Evolutionary conservation across 148 eudicot genomes (phyloP).

Genomic region (Beta vulgaris): DNA sequence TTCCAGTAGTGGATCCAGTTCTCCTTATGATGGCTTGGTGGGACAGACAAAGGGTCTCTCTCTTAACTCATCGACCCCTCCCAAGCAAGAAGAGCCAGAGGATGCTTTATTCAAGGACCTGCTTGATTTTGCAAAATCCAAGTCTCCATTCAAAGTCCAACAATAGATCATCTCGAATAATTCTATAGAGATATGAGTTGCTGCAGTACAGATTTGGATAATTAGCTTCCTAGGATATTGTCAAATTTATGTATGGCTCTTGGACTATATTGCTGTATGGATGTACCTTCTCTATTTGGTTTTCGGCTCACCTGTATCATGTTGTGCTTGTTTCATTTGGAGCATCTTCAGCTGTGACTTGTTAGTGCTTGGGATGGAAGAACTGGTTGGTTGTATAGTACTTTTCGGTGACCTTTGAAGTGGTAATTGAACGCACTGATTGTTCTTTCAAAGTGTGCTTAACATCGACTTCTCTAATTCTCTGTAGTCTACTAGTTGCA

Average conservation of each 20-base stretch:
- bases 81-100: slow-evolving; percentile 59
- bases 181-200: slow-evolving; percentile 10
- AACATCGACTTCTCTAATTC: too few species aligned
- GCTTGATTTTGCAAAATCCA: slow-evolving; percentile 77
- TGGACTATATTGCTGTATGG: slow-evolving; percentile 2
- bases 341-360: neutral
- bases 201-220: slow-evolving; percentile 23
- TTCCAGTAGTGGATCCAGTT: slow-evolving; percentile 54
- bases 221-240: slow-evolving; percentile 24
- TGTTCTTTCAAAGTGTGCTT: neutral
- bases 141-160: slow-evolving; percentile 48
- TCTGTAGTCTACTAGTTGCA: too few species aligned
- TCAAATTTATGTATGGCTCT: slow-evolving; percentile 13
- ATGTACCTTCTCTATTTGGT: neutral
- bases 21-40: slow-evolving; percentile 65
- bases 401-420: neutral
- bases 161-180: slow-evolving; percentile 35
- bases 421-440: neutral
- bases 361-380: neutral
- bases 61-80: slow-evolving; percentile 47
- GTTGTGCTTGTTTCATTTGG: neutral
- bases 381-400: slow-evolving; percentile 21
- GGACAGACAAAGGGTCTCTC: slow-evolving; percentile 67
- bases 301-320: neutral
- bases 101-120: slow-evolving; percentile 79